These are phyloP conservation scores for Didymella arachidicola DNA, from an alignment of 2,329 filamentous ascomycete genomes.

Conservation along the genomic window DNA sequence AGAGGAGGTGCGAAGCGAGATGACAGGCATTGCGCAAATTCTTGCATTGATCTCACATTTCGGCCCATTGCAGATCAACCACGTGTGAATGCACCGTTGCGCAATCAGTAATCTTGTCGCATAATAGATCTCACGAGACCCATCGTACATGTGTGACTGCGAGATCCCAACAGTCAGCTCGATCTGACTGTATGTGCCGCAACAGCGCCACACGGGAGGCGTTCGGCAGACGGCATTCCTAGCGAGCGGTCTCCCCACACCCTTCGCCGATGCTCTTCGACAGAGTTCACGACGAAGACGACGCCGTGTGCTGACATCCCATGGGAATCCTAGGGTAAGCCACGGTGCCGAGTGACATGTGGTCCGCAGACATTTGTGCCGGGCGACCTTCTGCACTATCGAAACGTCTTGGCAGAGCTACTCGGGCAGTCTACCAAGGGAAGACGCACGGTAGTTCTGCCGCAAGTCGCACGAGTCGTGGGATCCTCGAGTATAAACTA, in stretches of 20 bases:
- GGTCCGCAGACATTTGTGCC: slow-evolving; percentile 1
- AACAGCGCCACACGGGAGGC: slow-evolving; percentile 11
- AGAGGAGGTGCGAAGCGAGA: slow-evolving; percentile 18
- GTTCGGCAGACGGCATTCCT: slow-evolving; percentile 11
- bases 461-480: slow-evolving; percentile 13
- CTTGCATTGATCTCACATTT: slow-evolving; percentile 13
- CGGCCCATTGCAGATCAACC: neutral
- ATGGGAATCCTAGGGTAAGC: neutral
- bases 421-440: slow-evolving; percentile 2
- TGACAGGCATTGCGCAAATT: neutral
- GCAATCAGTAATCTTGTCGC: slow-evolving; percentile 10
- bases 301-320: slow-evolving; percentile 5
- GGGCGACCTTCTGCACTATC: slow-evolving; percentile 13
- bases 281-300: slow-evolving; percentile 1
- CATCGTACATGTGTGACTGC: slow-evolving; percentile 6
- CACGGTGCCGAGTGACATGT: slow-evolving; percentile 16
- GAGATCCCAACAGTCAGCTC: slow-evolving; percentile 10
- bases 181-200: slow-evolving; percentile 4
- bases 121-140: neutral
- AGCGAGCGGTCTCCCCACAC: slow-evolving; percentile 16
- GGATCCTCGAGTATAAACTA: slow-evolving; percentile 17
- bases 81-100: slow-evolving; percentile 8
- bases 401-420: slow-evolving; percentile 18
- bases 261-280: slow-evolving; percentile 11
- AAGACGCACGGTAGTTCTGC: slow-evolving; percentile 10